A percentile compares a stretch with the other conserved stretches of the same genome.
These are phyloP conservation scores for Astragalus membranaceus DNA, from an alignment of 306 rosid genomes.

Conservation along the genomic window DNA sequence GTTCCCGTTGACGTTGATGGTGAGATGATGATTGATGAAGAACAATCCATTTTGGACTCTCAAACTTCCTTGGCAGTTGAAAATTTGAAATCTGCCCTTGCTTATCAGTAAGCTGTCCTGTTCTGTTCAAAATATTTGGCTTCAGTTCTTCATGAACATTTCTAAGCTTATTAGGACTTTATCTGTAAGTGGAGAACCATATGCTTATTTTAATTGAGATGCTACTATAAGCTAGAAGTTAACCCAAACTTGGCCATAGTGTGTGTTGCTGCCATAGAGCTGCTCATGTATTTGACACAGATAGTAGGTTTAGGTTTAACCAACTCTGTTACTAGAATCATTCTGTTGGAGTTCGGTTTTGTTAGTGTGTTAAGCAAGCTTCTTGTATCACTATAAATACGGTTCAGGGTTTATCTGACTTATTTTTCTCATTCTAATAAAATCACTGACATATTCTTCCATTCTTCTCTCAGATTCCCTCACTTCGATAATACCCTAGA, in stretches of 20 bases:
- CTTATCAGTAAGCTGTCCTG: constrained; percentile 53
- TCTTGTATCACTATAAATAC: neutral
- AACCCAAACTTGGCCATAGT: neutral
- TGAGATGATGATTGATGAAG: constrained; percentile 75
- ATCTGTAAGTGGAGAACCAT: neutral
- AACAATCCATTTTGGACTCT: constrained; percentile 68
- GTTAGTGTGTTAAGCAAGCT: neutral
- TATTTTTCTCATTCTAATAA: neutral
- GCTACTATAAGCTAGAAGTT: neutral
- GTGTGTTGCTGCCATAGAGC: neutral
- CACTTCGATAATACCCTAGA: neutral
- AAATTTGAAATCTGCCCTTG: constrained; percentile 56
- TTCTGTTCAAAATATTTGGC: neutral
- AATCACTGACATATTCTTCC: neutral
- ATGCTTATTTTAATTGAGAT: too few species aligned
- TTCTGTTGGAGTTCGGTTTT: neutral
- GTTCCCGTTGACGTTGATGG: constrained; percentile 21
- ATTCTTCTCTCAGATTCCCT: neutral
- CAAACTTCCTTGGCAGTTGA: constrained; percentile 74
- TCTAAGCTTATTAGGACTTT: neutral
- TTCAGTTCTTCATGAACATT: neutral
- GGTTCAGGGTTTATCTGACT: neutral
- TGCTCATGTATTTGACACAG: neutral
- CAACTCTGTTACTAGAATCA: neutral
- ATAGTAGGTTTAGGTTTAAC: neutral